Evolutionary conservation across 2,329 filamentous ascomycete species (phyloP).

Genomic region (Neofusicoccum sp.): DNA sequence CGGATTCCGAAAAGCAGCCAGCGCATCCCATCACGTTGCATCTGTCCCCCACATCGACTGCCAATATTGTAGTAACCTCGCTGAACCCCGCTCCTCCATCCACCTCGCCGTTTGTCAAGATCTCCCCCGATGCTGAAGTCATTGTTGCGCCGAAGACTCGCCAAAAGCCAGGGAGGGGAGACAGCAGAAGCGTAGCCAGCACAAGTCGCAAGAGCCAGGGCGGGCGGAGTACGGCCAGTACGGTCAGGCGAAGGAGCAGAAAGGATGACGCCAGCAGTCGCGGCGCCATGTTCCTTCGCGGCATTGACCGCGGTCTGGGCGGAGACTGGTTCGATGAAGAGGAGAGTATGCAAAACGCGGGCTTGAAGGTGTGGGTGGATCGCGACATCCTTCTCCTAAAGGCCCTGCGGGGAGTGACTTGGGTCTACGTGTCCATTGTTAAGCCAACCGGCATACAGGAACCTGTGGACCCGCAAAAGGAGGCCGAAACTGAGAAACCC

Average conservation of each 20-base stretch:
- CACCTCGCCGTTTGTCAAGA: slow-evolving; percentile 81
- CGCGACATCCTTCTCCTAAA: slow-evolving; percentile 72
- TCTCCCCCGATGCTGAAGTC: slow-evolving; percentile 91
- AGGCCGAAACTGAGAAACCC: slow-evolving; percentile 60
- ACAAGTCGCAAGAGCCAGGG: slow-evolving; percentile 73
- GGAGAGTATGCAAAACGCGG: slow-evolving; percentile 50
- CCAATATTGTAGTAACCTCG: slow-evolving; percentile 83
- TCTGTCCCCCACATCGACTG: slow-evolving; percentile 91
- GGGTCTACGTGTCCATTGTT: slow-evolving; percentile 82
- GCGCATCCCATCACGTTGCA: slow-evolving; percentile 87
- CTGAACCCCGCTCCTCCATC: slow-evolving; percentile 73
- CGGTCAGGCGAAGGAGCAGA: slow-evolving; percentile 61
- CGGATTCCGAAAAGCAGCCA: slow-evolving; percentile 52
- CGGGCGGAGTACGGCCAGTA: slow-evolving; percentile 73
- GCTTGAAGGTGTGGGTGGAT: slow-evolving; percentile 82
- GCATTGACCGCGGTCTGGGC: slow-evolving; percentile 70
- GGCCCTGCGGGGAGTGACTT: slow-evolving; percentile 74
- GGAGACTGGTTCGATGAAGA: slow-evolving; percentile 77
- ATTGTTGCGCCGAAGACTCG: slow-evolving; percentile 94
- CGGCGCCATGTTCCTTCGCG: slow-evolving; percentile 73
- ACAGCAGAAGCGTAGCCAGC: slow-evolving; percentile 75
- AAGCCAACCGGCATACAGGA: slow-evolving; percentile 76
- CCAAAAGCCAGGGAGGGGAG: slow-evolving; percentile 65
- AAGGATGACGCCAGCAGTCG: slow-evolving; percentile 68
- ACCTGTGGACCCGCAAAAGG: slow-evolving; percentile 71